Base-by-base conservation (phyloP, 495 filamentous ascomycete genomes). In the Podospora appendiculata region DNA sequence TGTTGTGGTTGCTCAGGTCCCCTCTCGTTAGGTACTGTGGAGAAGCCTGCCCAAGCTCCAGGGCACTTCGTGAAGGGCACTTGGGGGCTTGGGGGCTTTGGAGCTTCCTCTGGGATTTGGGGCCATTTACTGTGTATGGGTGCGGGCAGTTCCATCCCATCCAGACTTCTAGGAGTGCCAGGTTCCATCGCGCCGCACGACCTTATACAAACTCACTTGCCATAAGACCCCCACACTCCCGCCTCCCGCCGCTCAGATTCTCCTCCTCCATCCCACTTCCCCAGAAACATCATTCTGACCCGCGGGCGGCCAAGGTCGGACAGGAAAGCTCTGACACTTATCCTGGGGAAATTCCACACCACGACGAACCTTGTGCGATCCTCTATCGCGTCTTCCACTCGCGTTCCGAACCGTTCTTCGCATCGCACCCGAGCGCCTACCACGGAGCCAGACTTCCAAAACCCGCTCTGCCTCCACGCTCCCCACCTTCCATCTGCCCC, bases 201-300 rank as follows among this genome's bases (percentile, higher is more conserved):
- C 25, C 25, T 25, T 25, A 25, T 25, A 41, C 45, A 53, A 52
- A 56, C 42, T 50, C 51, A 45, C 58, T 53, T 48, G 51, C 48
- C 48, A 53, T 59, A 52, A 64, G 60, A 66, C 63, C 63, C 63
- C 63, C 63, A 66, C 63, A 60, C 63, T 58, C 58, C 61, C 56
- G 53, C 53, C 63, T 58, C 58, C 61, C 56, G 53, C 53, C 57
- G 53, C 58, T 51, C 47, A 49, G 42, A 49, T 48, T 48, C 35
- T 50, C 51, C 41, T 58, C 52, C 55, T 60, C 25, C 25, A 25
- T 25, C 61, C 58, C 56, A 52, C 61, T 60, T 58, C 53, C 55
- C 61, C 58, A 62, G 54, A 54, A 55, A 60, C 45, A 62, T 41
- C 42, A 48, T 47, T 46, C 45, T 53, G 51, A 50, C 54, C 55